A percentile compares a stretch with the other conserved stretches of the same genome.
Evolutionary conservation across 202 grass and related monocot genomes (phyloP).

Genomic region (Musa balbisiana): DNA sequence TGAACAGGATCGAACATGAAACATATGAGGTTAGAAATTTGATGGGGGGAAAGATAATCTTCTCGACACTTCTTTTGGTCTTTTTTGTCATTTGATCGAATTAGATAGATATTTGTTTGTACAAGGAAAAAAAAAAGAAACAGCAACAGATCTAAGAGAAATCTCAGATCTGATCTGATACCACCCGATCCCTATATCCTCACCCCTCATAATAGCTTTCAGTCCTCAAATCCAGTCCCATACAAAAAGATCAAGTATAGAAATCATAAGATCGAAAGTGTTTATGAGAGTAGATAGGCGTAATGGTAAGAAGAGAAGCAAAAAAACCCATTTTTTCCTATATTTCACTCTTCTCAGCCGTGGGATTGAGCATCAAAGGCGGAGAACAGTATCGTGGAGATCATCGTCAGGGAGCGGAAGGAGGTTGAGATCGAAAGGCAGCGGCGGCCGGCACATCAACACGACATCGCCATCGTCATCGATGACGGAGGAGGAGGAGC

Average conservation of each 20-base stretch:
- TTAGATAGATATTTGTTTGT: conserved; percentile 9
- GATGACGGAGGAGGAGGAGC: conserved; percentile 55
- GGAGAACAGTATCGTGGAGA: conserved; percentile 1
- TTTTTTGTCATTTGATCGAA: neutral
- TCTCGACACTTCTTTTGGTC: neutral
- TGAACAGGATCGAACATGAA: neutral
- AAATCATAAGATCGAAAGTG: conserved; percentile 6
- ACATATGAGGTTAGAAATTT: neutral
- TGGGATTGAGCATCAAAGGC: neutral
- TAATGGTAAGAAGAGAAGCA: neutral
- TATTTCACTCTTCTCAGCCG: neutral
- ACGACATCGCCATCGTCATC: conserved; percentile 51
- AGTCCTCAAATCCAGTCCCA: neutral
- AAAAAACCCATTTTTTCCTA: neutral
- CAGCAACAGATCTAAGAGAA: neutral
- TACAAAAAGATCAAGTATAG: conserved; percentile 6
- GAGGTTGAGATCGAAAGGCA: conserved; percentile 60
- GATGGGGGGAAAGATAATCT: neutral
- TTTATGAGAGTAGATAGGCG: neutral
- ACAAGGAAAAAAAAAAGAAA: neutral
- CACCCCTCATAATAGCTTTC: conserved; percentile 4
- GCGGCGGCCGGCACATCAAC: conserved; percentile 18
- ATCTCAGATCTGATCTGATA: conserved; percentile 5
- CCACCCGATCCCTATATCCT: neutral
- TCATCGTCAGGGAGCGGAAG: conserved; percentile 6